phyloP scores from a whole-genome alignment of 2,329 filamentous ascomycete species.

The Penicillium sp. region DNA sequence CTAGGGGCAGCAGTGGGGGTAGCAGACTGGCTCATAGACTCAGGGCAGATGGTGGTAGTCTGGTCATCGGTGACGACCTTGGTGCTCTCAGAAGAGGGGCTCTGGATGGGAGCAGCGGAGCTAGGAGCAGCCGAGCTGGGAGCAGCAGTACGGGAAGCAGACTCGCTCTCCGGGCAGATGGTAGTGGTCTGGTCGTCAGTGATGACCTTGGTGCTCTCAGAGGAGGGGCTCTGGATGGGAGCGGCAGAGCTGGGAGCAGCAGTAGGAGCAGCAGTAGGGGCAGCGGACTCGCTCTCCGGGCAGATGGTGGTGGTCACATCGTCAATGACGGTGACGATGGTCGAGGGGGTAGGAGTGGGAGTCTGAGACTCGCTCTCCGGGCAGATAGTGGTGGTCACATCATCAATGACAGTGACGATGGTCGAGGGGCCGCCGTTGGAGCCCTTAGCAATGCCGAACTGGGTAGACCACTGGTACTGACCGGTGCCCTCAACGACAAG shows the following conservation, averaged over 20 bases:
- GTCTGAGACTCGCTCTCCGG: conserved; percentile 5
- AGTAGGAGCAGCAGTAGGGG: conserved; percentile 6
- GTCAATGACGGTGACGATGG: conserved; percentile 1
- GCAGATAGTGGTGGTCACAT: background rate
- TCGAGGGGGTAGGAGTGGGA: conserved; percentile 3
- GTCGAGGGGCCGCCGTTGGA: conserved; percentile 5
- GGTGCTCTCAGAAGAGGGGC: background rate
- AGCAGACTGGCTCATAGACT: conserved; percentile 4
- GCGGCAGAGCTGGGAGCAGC: conserved; percentile 7
- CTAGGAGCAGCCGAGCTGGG: conserved; percentile 12
- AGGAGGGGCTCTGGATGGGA: conserved; percentile 4
- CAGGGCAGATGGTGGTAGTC: conserved; percentile 12
- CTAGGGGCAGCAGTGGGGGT: conserved; percentile 4
- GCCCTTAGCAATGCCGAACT: conserved; percentile 52
- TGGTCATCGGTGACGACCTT: conserved; percentile 5
- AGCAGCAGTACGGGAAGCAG: conserved; percentile 7
- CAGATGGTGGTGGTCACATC: conserved; percentile 15
- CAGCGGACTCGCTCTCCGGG: conserved; percentile 6
- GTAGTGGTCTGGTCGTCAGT: conserved; percentile 19
- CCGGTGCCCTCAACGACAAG: conserved; percentile 56
- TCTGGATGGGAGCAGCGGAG: conserved; percentile 1
- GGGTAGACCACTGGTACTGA: conserved; percentile 57
- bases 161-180: conserved; percentile 20
- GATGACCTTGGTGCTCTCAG: too few species aligned
- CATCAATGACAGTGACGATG: conserved; percentile 9